Evolutionary conservation across 2,329 filamentous ascomycete genomes (phyloP), one percentile per base, ranked within the genome.

Genomic region (Leptosphaerulina australis): DNA sequence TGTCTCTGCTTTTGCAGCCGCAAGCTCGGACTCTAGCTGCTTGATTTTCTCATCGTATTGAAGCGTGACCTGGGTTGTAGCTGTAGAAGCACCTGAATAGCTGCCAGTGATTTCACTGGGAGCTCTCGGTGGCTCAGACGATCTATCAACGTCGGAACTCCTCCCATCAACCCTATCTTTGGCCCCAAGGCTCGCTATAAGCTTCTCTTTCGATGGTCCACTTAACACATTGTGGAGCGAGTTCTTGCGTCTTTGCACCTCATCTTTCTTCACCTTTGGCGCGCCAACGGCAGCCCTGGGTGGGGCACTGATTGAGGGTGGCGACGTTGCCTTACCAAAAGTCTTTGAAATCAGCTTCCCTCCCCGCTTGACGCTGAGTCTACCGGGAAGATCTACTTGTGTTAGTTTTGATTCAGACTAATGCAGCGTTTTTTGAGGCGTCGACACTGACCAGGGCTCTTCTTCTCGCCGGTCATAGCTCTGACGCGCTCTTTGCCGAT

Each of bases 171-270:
- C n/a, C n/a, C n/a, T n/a, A n/a, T n/a, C n/a, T n/a, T n/a, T n/a
- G n/a, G n/a, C n/a, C n/a, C n/a, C n/a, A n/a, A n/a, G n/a, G n/a
- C n/a, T n/a, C n/a, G n/a, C n/a, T n/a, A n/a, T n/a, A n/a, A n/a
- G n/a, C 28, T 53, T 56, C 10, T 56, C 53, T 30, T 29, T 53
- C 3, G 43, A 12, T 7, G 50, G 21, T 3, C 38, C 44, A 28
- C 34, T 35, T 5, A 70, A 54, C 60, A 71, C 69, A 30, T 71
- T 66, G 60, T 69, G 66, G 36, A 70, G 62, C 7, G 62, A 58
- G 35, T 64, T 65, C 31, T 61, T 67, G 24, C 59, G 62, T 9
- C 68, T 63, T 18, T 65, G 65, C 10, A 63, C 39, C 31, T 70
- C 64, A 28, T 70, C 67, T 39, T 69, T 70, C 39, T 61, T 68